Conservation (phyloP, 2,329 filamentous ascomycete species). For the Ophiostoma ulmi region DNA sequence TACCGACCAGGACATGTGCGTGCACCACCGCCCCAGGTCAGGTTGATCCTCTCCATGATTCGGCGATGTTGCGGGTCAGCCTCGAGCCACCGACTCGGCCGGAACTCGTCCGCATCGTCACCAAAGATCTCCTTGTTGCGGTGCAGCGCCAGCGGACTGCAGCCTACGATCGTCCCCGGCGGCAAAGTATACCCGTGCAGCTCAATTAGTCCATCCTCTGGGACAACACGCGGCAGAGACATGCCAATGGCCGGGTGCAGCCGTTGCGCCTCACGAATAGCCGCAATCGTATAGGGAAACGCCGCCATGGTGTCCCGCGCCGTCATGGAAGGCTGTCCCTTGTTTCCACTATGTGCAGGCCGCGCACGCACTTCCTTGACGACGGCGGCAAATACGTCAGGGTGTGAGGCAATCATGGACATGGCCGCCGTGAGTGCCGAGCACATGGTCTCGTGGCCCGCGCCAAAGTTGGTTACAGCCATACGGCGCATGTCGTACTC, state of each 20-base stretch:
- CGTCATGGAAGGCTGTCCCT: conserved; percentile 18
- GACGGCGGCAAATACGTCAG: conserved; percentile 34
- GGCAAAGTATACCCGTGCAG: conserved; percentile 42
- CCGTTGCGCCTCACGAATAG: conserved; percentile 48
- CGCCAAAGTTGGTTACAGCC: conserved; percentile 52
- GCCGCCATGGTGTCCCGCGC: conserved; percentile 30
- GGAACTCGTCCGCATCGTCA: conserved; percentile 39
- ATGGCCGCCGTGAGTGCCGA: conserved; percentile 48
- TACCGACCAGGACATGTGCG: conserved; percentile 48
- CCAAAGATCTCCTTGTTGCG: conserved; percentile 48
- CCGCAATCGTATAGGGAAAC: conserved; percentile 40
- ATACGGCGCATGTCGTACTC: conserved; percentile 47
- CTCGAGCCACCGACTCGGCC: conserved; percentile 46
- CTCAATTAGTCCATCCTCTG: conserved; percentile 33
- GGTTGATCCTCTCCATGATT: conserved; percentile 45
- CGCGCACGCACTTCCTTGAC: conserved; percentile 31
- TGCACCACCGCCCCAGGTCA: conserved; percentile 50
- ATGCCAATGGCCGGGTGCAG: conserved; percentile 49
- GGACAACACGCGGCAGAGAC: conserved; percentile 46
- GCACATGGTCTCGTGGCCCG: conserved; percentile 51
- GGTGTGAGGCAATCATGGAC: conserved; percentile 43
- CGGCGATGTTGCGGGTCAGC: conserved; percentile 31
- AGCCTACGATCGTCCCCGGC: conserved; percentile 45
- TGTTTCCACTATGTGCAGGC: neutral
- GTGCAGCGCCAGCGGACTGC: conserved; percentile 48